These are phyloP conservation scores for Neostapfia colusana DNA, from an alignment of 176 grass and related monocot genomes.

Conservation along the genomic window DNA sequence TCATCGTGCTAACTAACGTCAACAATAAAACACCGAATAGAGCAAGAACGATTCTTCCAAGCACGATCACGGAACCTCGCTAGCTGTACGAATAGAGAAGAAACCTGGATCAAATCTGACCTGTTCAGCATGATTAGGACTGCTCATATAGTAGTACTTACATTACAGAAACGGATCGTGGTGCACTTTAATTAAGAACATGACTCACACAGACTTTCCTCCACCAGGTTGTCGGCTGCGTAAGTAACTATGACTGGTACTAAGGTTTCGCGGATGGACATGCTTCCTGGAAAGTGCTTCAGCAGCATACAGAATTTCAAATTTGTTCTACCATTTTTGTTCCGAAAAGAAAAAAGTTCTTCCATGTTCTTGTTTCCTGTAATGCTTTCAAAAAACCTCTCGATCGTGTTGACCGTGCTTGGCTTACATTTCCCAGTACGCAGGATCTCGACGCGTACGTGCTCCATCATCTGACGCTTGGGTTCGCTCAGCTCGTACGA, in stretches of 20 bases:
- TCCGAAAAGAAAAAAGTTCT: neutral
- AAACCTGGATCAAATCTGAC: neutral
- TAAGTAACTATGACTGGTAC: neutral
- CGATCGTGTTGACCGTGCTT: neutral
- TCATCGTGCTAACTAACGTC: no score
- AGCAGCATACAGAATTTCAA: neutral
- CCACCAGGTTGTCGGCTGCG: neutral
- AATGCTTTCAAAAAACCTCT: neutral
- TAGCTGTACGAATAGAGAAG: neutral
- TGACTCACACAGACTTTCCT: neutral
- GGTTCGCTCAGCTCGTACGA: constrained; percentile 13
- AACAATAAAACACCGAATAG: no score
- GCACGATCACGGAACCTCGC: neutral
- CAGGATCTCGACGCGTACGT: neutral
- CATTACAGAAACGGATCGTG: neutral
- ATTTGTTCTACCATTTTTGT: neutral
- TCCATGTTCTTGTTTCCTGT: no score
- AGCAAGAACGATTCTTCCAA: neutral
- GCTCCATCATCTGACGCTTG: constrained; percentile 37
- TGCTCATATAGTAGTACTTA: neutral
- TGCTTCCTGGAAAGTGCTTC: neutral
- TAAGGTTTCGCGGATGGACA: neutral
- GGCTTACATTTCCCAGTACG: neutral
- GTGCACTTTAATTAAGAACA: constrained; percentile 3
- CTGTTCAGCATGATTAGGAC: neutral